A percentile compares a stretch with the other conserved stretches of the same genome.
phyloP scores from a whole-genome alignment of 1,139 yeast species.

The Candida sanyaensis region DNA sequence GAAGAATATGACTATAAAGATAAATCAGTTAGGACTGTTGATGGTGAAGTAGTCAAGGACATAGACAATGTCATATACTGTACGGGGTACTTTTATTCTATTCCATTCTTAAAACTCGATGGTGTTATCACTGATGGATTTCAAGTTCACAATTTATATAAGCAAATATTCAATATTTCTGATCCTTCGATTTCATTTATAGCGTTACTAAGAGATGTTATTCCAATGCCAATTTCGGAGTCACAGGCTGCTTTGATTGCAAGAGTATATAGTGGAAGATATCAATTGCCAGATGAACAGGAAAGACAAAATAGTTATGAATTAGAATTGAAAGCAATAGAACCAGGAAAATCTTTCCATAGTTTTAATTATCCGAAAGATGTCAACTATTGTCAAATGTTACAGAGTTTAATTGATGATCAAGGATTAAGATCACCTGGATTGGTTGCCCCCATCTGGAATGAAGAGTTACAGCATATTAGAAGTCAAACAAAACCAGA shows the following conservation, averaged over 20 bases:
- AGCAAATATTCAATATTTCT: slow-evolving; percentile 44
- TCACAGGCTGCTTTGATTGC: slow-evolving; percentile 48
- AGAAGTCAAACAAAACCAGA: slow-evolving; percentile 19
- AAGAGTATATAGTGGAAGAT: slow-evolving; percentile 42
- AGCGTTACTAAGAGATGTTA: slow-evolving; percentile 39
- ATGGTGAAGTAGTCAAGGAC: slow-evolving; percentile 24
- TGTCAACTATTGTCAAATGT: slow-evolving; percentile 28
- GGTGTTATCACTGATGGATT: slow-evolving; percentile 30
- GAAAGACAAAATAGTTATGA: slow-evolving; percentile 29
- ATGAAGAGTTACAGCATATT: slow-evolving; percentile 17
- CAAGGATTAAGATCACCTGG: slow-evolving; percentile 21
- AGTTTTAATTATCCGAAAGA: slow-evolving; percentile 30
- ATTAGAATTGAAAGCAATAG: slow-evolving; percentile 22
- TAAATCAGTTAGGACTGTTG: slow-evolving; percentile 28
- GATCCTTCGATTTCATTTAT: slow-evolving; percentile 46
- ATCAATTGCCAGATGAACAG: slow-evolving; percentile 31
- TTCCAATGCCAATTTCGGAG: slow-evolving; percentile 53
- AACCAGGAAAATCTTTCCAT: slow-evolving; percentile 29
- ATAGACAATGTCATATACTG: slow-evolving; percentile 47
- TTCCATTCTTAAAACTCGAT: slow-evolving; percentile 39
- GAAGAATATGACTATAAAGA: slow-evolving; percentile 26
- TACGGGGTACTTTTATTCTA: slow-evolving; percentile 48
- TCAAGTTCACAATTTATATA: slow-evolving; percentile 35
- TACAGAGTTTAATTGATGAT: slow-evolving; percentile 22
- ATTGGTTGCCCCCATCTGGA: slow-evolving; percentile 29